Conservation (phyloP, 371 early-diverging fungal genomes). For the Capillidium rhysosporum region DNA sequence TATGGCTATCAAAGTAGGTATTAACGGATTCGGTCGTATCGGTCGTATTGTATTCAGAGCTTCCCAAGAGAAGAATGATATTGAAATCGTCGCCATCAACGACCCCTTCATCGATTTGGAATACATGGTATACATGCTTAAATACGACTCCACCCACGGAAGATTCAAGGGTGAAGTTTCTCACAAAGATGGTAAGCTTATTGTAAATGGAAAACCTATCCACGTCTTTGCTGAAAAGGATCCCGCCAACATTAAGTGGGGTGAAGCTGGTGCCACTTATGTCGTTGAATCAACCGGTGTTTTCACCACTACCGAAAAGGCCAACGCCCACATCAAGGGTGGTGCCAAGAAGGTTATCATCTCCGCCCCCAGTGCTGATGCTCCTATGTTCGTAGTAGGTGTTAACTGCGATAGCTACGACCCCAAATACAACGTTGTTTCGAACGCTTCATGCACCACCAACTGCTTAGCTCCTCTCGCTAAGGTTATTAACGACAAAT, state of each 20-base stretch:
- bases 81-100: slow-evolving; percentile 90
- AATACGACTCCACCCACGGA: slow-evolving; percentile 98
- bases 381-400: slow-evolving; percentile 74
- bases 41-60: slow-evolving; percentile 97
- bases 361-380: slow-evolving; percentile 89
- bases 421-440: slow-evolving; percentile 64
- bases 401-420: slow-evolving; percentile 92
- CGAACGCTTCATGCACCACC: slow-evolving; percentile 99
- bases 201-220: slow-evolving; percentile 67
- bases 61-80: slow-evolving; percentile 37
- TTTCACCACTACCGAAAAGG: slow-evolving; percentile 85
- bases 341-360: slow-evolving; percentile 97
- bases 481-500: slow-evolving; percentile 92
- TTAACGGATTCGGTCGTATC: slow-evolving; percentile 98
- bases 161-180: slow-evolving; percentile 59
- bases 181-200: slow-evolving; percentile 58
- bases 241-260: slow-evolving; percentile 91
- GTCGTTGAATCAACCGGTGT: slow-evolving; percentile 98
- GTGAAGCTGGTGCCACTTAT: slow-evolving; percentile 65
- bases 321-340: slow-evolving; percentile 71
- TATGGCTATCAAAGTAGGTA: slow-evolving; percentile 58
- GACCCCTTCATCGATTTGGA: slow-evolving; percentile 94
- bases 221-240: slow-evolving; percentile 41
- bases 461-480: slow-evolving; percentile 99
- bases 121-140: slow-evolving; percentile 93